Base-by-base conservation (phyloP, 2,329 filamentous ascomycete genomes). In the Fusarium pseudoanthophilum region DNA sequence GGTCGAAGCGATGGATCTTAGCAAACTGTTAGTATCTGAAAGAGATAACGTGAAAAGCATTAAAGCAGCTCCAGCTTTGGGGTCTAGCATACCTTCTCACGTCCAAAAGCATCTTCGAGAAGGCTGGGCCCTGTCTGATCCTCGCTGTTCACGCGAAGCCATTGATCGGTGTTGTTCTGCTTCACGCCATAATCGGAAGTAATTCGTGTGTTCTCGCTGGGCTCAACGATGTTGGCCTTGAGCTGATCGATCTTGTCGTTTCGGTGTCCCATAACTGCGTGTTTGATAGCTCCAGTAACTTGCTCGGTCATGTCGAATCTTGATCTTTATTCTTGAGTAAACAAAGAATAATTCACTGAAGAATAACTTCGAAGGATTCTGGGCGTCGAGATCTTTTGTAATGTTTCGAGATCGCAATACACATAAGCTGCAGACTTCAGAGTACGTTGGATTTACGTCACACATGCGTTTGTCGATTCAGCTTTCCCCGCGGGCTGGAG, bases 101-200 rank as follows among this genome's bases (percentile, higher is more conserved):
- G 87, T 0, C 83, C 90, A 76, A 93, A 91, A 15, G 88, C 85
- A 72, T 96, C 93, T 78, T 96, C 93, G 6, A 96, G 80, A 0
- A 95, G 83, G 76, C 82, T 80, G 1, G 93, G 92, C 0, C 93
- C 93, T 4, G 86, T 90, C 62, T 90, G 85, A 52, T 93, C 87
- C 7, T 90, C 86, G 40, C 84, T 90, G 32, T 84, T 87, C 10
- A 92, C 86, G 59, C 88, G 90, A 60, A 97, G 84, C 93, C 93
- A 96, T 79, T 95, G 88, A 78, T 97, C 94, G 2, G 92, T 91
- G 76, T 92, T 92, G 46, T 85, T 84, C 77, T 94, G 88, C 81
- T 92, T 93, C 34, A 92, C 90, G 28, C 94, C 94, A 82, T 88
- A 93, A 78, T 97, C 94, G 55, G 91, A 92, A 0, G 93, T 95